Evolutionary conservation across 805 yeast genomes (phyloP), one percentile per base, ranked within the genome.

Genomic region (Suhomyces canberraensis): DNA sequence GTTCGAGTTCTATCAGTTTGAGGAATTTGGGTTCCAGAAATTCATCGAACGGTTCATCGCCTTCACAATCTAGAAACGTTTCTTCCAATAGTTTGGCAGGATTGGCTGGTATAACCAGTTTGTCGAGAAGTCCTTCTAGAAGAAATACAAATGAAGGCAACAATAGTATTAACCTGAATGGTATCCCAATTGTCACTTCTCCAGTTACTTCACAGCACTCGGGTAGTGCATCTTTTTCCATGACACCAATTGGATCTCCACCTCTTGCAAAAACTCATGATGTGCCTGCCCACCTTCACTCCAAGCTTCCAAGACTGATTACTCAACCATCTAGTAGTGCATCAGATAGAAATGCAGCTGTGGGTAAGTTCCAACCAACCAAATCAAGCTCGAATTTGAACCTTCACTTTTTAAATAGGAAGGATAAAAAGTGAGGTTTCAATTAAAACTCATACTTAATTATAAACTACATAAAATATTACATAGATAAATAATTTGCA

Each of bases 41-140:
- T 31, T 51, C 62, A 1, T 56, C 68, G 2, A 42, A 44, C 28
- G 45, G 44, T 33, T 54, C 74, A 3, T 72, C 78, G 4, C 76
- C 75, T 1, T 51, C 64, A 0, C 37, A 45, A 5, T 68, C 74
- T 0, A 50, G 73, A 37, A 60, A 56, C 39, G 65, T 56, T 8
- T 67, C 73, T 2, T 38, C 56, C 4, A 51, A 60, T 7, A 69
- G 63, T 41, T 41, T 60, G 25, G 31, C 44, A 11, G 22, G 15
- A 17, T 25, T 37, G 17, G n/a, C n/a, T 7, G 68, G 63, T 41
- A 40, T 60, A 24, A 30, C 44, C 11, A 21, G 15, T 16, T 25
- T 37, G 17, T 32, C 54, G 3, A 36, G 46, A 21, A 8, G 38
- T 3, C 16, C 51, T 14, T 30, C 47, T 18, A 44, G 41, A 31